Evolutionary conservation across 495 filamentous ascomycete genomes (phyloP), one percentile per base, ranked within the genome.

Genomic region (Articulospora tetracladia): DNA sequence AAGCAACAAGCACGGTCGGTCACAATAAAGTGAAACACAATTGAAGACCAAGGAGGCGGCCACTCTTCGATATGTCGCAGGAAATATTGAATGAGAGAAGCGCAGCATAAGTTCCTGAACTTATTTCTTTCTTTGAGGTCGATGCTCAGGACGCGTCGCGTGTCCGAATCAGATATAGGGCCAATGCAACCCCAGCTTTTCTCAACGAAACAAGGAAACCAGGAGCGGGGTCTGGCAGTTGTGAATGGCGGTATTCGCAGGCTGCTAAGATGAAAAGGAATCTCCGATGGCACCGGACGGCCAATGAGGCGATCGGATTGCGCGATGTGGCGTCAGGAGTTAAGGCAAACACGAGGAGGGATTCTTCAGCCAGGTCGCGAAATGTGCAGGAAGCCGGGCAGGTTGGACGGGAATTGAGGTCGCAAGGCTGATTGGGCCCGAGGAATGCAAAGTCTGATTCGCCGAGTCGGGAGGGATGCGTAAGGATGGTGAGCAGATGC

Each of bases 141-240:
- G 53, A 51, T 50, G 39, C 56, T 58, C 48, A 7, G 3, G 58
- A 59, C 61, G 61, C 61, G 61, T 63, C 55, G 44, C 55, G 44
- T 56, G 57, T 47, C 49, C 51, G 55, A 53, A 34, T 57, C 53
- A 20, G 44, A 44, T 44, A n/a, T 44, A 44, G 39, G 39, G 39
- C 39, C 39, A 44, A 44, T 44, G 15, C 26, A 30, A 15, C 22
- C 39, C 17, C 30, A 17, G 32, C 28, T 41, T 55, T 8, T n/a
- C 41, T 6, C 27, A 39, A n/a, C 53, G 11, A 13, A 36, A 30
- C 53, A 39, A 41, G 53, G 32, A 15, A 41, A 23, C n/a, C 22
- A 11, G 27, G 24, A 23, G 28, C 53, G 23, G 32, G 53, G 53
- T 50, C 47, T 25, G 30, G 28, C 32, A 55, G 53, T 24, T 22